phyloP scores from a whole-genome alignment of 1,284 basidiomycete species.

The Thelephora terrestris region DNA sequence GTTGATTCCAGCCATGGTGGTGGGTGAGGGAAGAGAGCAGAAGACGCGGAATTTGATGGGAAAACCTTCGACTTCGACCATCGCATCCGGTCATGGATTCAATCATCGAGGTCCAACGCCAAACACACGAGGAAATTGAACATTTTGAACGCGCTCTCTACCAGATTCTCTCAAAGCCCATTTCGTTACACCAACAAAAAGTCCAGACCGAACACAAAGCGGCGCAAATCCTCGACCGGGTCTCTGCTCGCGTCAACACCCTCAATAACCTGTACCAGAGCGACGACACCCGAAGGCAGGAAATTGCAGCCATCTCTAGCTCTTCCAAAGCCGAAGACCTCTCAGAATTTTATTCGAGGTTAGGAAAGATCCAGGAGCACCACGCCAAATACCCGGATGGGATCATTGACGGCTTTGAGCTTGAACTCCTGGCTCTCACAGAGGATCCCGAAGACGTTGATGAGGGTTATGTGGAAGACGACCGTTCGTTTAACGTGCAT shows the following conservation, averaged over 20 bases:
- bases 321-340: conserved; percentile 61
- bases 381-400: conserved; percentile 91
- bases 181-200: conserved; percentile 49
- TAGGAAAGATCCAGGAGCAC: conserved; percentile 92
- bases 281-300: conserved; percentile 50
- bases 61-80: conserved; percentile 5
- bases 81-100: conserved; percentile 62
- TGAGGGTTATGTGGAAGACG: conserved; percentile 69
- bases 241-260: conserved; percentile 58
- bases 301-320: conserved; percentile 52
- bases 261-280: conserved; percentile 71
- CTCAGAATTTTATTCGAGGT: conserved; percentile 88
- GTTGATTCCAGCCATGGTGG: conserved; percentile 71
- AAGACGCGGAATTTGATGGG: conserved; percentile 48
- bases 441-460: conserved; percentile 65
- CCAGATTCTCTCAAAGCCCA: conserved; percentile 55
- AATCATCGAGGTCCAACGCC: conserved; percentile 84
- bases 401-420: conserved; percentile 68
- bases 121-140: conserved; percentile 93
- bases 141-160: conserved; percentile 73
- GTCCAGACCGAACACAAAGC: conserved; percentile 83
- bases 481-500: conserved; percentile 40
- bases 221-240: conserved; percentile 75
- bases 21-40: conserved; percentile 24
- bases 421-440: conserved; percentile 71